Conservation (phyloP, 208 protist genomes). For the Angomonas deanei region DNA sequence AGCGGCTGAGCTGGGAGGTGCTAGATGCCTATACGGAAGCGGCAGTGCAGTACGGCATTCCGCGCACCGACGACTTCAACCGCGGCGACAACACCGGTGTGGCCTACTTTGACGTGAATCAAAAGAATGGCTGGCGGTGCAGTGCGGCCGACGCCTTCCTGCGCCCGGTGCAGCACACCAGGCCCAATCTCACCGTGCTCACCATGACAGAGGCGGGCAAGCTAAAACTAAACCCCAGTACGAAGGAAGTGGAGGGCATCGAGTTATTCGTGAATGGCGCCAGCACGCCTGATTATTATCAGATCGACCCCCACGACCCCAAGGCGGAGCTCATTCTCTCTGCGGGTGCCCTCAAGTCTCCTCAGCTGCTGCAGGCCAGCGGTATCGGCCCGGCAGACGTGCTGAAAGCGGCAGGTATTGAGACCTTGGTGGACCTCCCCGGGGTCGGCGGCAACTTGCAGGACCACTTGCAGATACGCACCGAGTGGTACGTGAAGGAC, state of each 20-base stretch:
- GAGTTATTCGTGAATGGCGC: not conserved
- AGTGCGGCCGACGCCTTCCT: not conserved
- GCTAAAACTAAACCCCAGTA: not conserved
- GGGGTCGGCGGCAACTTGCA: not conserved
- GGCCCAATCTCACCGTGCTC: not conserved
- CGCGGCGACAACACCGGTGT: constrained; percentile 1
- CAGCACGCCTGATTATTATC: not conserved
- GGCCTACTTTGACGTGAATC: not conserved
- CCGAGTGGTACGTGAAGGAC: constrained; percentile 2
- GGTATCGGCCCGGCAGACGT: not conserved
- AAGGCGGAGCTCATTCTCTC: constrained; percentile 1
- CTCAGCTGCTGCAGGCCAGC: constrained; percentile 2
- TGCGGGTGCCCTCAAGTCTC: not conserved
- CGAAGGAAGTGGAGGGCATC: not conserved
- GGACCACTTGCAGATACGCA: constrained; percentile 1
- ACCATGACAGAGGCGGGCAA: constrained; percentile 1
- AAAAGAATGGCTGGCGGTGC: constrained; percentile 3
- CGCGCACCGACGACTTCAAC: constrained; percentile 2
- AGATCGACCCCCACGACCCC: not conserved
- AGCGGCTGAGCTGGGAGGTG: constrained; percentile 3
- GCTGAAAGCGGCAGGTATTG: not conserved
- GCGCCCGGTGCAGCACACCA: not conserved
- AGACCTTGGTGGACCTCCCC: not conserved
- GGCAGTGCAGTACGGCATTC: not conserved
- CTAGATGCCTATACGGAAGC: constrained; percentile 1